A percentile compares a stretch with the other conserved stretches of the same genome.
phyloP scores from a whole-genome alignment of 257 asterid genomes.

The Petunia secreta region DNA sequence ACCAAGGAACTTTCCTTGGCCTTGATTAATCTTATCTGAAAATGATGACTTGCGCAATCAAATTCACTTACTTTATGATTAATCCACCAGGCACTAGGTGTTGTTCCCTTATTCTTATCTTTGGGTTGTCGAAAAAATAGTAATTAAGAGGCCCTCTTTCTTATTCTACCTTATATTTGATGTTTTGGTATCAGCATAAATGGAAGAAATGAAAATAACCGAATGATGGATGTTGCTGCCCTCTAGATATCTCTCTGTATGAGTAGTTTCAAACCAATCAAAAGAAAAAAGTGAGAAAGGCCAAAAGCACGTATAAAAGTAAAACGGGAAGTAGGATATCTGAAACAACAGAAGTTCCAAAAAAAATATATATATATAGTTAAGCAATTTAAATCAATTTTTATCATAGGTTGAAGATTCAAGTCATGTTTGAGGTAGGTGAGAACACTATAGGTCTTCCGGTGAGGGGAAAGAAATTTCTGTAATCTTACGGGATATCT shows the following conservation, averaged over 20 bases:
- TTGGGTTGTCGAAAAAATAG: not conserved
- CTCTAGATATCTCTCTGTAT: not conserved
- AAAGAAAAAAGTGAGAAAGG: not conserved
- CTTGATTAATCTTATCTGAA: not conserved
- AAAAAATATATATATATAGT: no score
- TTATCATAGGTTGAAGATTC: not conserved
- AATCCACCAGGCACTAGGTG: not conserved
- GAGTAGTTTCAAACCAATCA: no score
- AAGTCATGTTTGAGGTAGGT: no score
- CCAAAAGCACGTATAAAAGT: not conserved
- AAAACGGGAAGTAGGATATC: not conserved
- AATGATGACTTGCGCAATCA: not conserved
- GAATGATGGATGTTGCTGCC: not conserved
- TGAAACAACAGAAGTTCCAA: not conserved
- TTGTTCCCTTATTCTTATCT: not conserved
- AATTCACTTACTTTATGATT: not conserved
- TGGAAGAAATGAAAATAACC: no score
- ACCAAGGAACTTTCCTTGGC: not conserved
- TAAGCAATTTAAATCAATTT: not conserved
- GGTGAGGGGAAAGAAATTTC: no score
- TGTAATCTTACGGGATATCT: not conserved
- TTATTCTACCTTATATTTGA: not conserved
- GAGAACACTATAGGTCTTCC: no score
- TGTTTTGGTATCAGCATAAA: not conserved
- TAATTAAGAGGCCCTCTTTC: not conserved